A percentile compares a stretch with the other conserved stretches of the same genome.
These are phyloP conservation scores for Candida sp. DNA, from an alignment of 1,139 yeast genomes.

Conservation along the genomic window DNA sequence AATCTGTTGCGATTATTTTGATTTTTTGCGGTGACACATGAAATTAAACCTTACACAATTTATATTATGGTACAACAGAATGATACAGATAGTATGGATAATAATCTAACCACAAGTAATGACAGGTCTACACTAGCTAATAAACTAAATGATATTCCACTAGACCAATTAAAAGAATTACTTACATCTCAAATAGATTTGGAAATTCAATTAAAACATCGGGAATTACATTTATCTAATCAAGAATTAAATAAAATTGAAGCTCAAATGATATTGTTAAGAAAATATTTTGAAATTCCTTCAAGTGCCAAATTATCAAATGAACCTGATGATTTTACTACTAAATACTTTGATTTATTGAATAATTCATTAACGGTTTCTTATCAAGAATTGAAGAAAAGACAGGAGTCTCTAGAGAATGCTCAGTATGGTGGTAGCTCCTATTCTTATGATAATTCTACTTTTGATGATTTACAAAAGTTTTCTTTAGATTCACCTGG, in stretches of 20 bases:
- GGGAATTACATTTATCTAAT: slow-evolving; percentile 56
- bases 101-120: neutral
- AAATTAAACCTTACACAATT: no score
- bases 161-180: slow-evolving; percentile 36
- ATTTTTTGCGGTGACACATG: no score
- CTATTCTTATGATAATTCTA: slow-evolving; percentile 6
- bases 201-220: slow-evolving; percentile 68
- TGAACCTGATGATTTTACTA: slow-evolving; percentile 51
- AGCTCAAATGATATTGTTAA: slow-evolving; percentile 52
- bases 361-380: slow-evolving; percentile 33
- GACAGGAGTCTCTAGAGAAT: neutral
- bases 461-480: slow-evolving; percentile 1
- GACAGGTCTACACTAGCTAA: slow-evolving; percentile 4
- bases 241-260: slow-evolving; percentile 66
- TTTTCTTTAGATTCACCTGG: neutral
- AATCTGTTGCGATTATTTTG: no score
- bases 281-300: slow-evolving; percentile 52
- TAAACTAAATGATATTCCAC: slow-evolving; percentile 30
- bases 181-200: slow-evolving; percentile 56
- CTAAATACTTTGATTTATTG: slow-evolving; percentile 40
- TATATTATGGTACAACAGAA: no score
- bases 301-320: slow-evolving; percentile 27
- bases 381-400: slow-evolving; percentile 19
- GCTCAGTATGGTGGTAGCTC: slow-evolving; percentile 1
- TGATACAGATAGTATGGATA: neutral